These are phyloP conservation scores for Lichtheimia corymbifera DNA, from an alignment of 371 early-diverging fungal genomes.

Conservation along the genomic window DNA sequence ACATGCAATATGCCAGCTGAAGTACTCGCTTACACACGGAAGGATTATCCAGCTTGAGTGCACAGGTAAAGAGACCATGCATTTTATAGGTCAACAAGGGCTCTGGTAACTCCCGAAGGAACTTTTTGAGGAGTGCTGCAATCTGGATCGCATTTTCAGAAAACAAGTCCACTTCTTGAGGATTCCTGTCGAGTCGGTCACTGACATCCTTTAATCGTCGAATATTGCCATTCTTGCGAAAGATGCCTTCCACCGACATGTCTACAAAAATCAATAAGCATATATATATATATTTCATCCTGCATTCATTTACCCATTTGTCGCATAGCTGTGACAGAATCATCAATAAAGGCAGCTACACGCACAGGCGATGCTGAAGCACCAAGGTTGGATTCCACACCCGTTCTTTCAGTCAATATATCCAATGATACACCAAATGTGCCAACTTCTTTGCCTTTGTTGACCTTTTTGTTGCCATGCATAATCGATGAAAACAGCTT, in stretches of 20 bases:
- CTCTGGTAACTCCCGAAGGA: slow-evolving; percentile 92
- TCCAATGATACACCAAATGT: slow-evolving; percentile 54
- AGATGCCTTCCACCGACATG: slow-evolving; percentile 92
- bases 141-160: slow-evolving; percentile 87
- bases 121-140: slow-evolving; percentile 94
- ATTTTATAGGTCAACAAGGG: slow-evolving; percentile 91
- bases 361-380: slow-evolving; percentile 73
- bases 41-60: slow-evolving; percentile 59
- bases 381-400: slow-evolving; percentile 82
- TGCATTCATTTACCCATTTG: slow-evolving; percentile 55
- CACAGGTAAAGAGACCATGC: slow-evolving; percentile 78
- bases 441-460: slow-evolving; percentile 58
- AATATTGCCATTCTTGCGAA: slow-evolving; percentile 97
- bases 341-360: slow-evolving; percentile 86
- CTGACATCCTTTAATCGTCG: slow-evolving; percentile 78
- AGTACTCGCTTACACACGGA: slow-evolving; percentile 63
- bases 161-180: slow-evolving; percentile 65
- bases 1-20: slow-evolving; percentile 80
- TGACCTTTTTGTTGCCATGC: slow-evolving; percentile 49
- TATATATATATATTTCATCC: neutral
- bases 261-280: slow-evolving; percentile 45
- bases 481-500: slow-evolving; percentile 69
- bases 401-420: slow-evolving; percentile 58
- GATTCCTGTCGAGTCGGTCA: slow-evolving; percentile 80
- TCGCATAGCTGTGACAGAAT: slow-evolving; percentile 76